A percentile compares a stretch with the other conserved stretches of the same genome.
Conservation (phyloP, 306 rosid species). For the Phaseolus lunatus region DNA sequence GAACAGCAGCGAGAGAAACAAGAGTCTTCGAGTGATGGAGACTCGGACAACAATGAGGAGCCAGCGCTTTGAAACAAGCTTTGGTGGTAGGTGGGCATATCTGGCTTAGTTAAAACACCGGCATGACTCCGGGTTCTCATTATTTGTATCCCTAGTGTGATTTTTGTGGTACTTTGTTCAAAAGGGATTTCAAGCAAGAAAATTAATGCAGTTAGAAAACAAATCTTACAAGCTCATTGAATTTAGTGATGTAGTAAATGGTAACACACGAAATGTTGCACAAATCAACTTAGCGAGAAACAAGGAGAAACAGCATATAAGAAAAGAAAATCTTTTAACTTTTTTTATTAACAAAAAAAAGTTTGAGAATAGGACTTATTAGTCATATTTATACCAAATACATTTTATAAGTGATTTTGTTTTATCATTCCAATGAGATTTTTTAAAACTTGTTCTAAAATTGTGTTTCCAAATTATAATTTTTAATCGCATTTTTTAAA, state of each 20-base stretch:
- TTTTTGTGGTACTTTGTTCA: slow-evolving; percentile 15
- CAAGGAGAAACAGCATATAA: neutral
- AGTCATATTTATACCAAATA: neutral
- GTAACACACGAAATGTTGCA: neutral
- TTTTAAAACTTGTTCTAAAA: neutral
- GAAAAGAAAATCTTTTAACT: neutral
- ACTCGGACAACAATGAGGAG: slow-evolving; percentile 64
- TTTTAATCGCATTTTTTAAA: neutral
- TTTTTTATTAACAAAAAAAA: neutral
- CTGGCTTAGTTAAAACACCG: slow-evolving; percentile 23
- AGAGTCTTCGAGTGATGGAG: slow-evolving; percentile 68
- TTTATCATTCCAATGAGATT: neutral
- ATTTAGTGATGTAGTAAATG: neutral
- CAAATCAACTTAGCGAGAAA: neutral
- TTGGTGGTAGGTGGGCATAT: slow-evolving; percentile 20
- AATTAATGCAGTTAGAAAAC: slow-evolving; percentile 22
- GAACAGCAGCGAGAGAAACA: slow-evolving; percentile 56
- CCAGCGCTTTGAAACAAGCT: slow-evolving; percentile 50
- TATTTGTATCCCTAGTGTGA: slow-evolving; percentile 24
- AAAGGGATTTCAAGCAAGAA: slow-evolving; percentile 22
- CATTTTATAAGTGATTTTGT: neutral
- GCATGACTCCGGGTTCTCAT: slow-evolving; percentile 15
- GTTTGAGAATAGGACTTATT: neutral
- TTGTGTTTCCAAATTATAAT: neutral
- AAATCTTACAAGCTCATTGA: neutral